Evolutionary conservation across 2,329 filamentous ascomycete species (phyloP).

Genomic region (Alternaria longipes): DNA sequence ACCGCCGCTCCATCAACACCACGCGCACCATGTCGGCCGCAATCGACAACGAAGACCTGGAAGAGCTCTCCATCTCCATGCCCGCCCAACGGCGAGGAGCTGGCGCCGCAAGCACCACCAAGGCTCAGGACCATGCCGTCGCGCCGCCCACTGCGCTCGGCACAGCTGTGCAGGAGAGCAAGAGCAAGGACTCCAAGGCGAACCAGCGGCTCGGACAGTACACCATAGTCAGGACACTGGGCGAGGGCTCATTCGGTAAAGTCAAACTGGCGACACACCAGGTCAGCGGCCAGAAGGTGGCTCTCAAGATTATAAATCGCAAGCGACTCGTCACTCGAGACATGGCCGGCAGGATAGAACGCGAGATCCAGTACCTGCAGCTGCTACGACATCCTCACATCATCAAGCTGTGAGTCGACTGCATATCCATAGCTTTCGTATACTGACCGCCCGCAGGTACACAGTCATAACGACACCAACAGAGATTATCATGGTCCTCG

Average conservation of each 20-base stretch:
- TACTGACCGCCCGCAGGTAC: slow-evolving; percentile 65
- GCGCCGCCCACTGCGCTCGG: slow-evolving; percentile 36
- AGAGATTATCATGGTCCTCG: slow-evolving; percentile 99
- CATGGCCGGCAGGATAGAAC: slow-evolving; percentile 96
- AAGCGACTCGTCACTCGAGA: slow-evolving; percentile 96
- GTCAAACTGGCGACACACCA: slow-evolving; percentile 96
- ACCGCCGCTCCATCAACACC: slow-evolving; percentile 4
- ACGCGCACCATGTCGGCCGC: slow-evolving; percentile 49
- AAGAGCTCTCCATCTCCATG: slow-evolving; percentile 75
- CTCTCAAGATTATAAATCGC: slow-evolving; percentile 95
- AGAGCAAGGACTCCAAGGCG: slow-evolving; percentile 65
- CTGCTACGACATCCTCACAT: slow-evolving; percentile 96
- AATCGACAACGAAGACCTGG: slow-evolving; percentile 78
- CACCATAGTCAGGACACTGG: slow-evolving; percentile 86
- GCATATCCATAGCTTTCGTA: neutral
- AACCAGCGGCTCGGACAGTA: slow-evolving; percentile 93
- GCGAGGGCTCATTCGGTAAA: slow-evolving; percentile 97
- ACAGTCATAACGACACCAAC: slow-evolving; percentile 94
- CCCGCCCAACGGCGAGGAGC: slow-evolving; percentile 67
- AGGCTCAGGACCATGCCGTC: slow-evolving; percentile 46
- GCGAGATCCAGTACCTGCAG: slow-evolving; percentile 98
- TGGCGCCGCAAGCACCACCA: slow-evolving; percentile 38
- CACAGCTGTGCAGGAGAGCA: slow-evolving; percentile 47
- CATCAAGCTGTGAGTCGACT: slow-evolving; percentile 83
- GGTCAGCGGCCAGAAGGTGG: slow-evolving; percentile 92